phyloP scores from a whole-genome alignment of 345 rosid genomes.

The Nasturtium officinale region DNA sequence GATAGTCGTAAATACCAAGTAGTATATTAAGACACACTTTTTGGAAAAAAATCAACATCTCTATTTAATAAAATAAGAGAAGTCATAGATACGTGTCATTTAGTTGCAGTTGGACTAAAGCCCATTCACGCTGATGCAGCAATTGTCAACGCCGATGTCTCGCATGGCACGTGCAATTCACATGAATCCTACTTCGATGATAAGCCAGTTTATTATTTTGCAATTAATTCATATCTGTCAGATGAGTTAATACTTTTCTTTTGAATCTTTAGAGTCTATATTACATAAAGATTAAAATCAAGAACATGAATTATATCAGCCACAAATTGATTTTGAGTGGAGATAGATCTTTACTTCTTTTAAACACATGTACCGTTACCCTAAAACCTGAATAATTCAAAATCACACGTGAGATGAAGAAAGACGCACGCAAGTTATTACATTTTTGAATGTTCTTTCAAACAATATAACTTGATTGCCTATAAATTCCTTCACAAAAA shows the following conservation, averaged over 20 bases:
- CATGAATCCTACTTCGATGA: conserved; percentile 26
- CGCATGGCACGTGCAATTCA: conserved; percentile 36
- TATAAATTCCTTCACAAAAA: conserved; percentile 28
- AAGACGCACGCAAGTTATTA: conserved; percentile 12
- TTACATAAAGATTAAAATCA: not conserved
- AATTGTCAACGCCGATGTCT: conserved; percentile 31
- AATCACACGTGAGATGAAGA: conserved; percentile 33
- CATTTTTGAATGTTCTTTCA: conserved; percentile 28
- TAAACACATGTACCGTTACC: not conserved
- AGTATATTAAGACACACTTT: conserved; percentile 1
- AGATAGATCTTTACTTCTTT: conserved; percentile 3
- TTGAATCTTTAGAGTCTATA: not conserved
- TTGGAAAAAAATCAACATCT: conserved; percentile 18
- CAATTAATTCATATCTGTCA: not conserved
- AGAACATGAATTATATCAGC: not conserved
- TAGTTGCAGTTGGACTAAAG: conserved; percentile 1
- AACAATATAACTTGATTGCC: not conserved
- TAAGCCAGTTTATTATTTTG: not conserved
- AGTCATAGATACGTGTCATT: conserved; percentile 30
- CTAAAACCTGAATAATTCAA: not conserved
- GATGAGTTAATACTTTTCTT: not conserved
- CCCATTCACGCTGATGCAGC: conserved; percentile 12
- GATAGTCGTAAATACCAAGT: conserved; percentile 12
- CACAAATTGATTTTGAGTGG: not conserved
- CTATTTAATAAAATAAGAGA: conserved; percentile 9